phyloP scores from a whole-genome alignment of 176 grass and related monocot genomes.

The Sorghum bicolor region DNA sequence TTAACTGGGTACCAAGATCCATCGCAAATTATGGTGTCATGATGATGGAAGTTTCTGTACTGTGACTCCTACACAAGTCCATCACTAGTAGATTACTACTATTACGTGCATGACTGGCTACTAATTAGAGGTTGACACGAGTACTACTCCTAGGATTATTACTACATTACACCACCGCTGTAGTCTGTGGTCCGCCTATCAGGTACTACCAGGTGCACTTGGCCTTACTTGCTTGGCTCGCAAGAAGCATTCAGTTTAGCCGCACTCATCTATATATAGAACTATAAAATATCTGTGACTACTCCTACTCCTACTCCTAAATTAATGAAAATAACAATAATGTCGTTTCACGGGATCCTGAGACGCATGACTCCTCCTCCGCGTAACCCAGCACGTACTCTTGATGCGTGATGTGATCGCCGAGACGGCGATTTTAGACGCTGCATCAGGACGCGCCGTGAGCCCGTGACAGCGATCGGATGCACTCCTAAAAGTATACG shows the following conservation, averaged over 20 bases:
- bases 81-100: background rate
- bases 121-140: background rate
- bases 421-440: background rate
- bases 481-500: background rate
- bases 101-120: background rate
- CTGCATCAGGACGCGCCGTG: background rate
- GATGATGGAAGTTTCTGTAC: background rate
- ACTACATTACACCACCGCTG: background rate
- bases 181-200: background rate
- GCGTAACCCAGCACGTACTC: background rate
- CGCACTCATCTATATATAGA: background rate
- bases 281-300: background rate
- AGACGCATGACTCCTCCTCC: background rate
- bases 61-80: background rate
- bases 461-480: background rate
- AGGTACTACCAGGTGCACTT: background rate
- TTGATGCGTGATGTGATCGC: background rate
- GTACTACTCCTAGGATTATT: background rate
- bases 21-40: background rate
- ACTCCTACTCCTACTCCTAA: too few relatives aligned
- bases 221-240: conserved; percentile 14
- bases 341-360: background rate
- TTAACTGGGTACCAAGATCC: background rate
- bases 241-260: background rate
- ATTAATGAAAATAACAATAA: too few relatives aligned